Conservation (phyloP, 257 asterid species). For the Ehretia macrophylla region DNA sequence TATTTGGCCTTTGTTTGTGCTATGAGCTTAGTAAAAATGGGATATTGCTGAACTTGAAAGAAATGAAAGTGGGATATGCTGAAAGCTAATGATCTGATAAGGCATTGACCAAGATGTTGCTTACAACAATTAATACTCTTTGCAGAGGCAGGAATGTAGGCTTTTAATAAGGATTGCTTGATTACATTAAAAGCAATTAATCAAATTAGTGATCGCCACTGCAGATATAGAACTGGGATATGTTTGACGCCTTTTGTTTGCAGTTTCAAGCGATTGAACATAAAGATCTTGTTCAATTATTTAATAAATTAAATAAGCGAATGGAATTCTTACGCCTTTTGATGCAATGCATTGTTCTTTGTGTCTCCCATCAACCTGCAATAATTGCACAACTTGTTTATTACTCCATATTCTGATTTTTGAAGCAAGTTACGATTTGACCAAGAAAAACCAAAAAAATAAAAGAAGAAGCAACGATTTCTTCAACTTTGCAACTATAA, state of each 20-base stretch:
- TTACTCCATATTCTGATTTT: slow-evolving; percentile 1
- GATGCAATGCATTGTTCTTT: slow-evolving; percentile 12
- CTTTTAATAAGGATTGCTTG: slow-evolving; percentile 21
- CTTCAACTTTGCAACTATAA: too few relatives aligned
- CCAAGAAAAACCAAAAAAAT: too few relatives aligned
- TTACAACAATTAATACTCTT: too few relatives aligned
- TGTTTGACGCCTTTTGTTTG: neutral
- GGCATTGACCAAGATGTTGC: too few relatives aligned
- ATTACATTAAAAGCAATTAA: slow-evolving; percentile 21
- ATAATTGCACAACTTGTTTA: slow-evolving; percentile 9
- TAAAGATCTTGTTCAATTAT: neutral
- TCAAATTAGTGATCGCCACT: neutral
- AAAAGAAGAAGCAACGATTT: too few relatives aligned
- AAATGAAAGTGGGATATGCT: too few relatives aligned
- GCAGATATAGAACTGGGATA: neutral
- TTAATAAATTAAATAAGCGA: too few relatives aligned
- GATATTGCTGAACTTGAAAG: neutral
- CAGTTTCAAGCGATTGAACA: neutral
- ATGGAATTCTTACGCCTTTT: slow-evolving; percentile 3
- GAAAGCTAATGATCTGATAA: too few relatives aligned
- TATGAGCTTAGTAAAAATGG: neutral
- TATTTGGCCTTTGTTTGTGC: neutral
- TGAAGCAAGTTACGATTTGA: neutral
- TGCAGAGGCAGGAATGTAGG: slow-evolving; percentile 11
- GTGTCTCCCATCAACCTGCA: neutral